phyloP scores from a whole-genome alignment of 768 basidiomycete species.

The Russula virescens region DNA sequence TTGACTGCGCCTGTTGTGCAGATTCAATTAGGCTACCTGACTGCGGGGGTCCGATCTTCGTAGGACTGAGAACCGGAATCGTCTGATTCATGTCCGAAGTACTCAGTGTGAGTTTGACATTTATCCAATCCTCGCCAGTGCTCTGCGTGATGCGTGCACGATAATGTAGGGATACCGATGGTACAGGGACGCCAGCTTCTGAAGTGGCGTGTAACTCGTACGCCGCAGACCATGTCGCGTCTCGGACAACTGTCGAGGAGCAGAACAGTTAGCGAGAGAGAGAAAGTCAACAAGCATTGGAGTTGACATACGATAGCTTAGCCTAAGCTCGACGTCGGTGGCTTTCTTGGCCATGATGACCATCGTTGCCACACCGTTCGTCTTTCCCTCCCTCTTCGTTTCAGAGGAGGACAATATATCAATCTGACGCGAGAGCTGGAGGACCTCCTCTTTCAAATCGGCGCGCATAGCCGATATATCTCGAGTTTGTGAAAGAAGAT shows the following conservation, averaged over 20 bases:
- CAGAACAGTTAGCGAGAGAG: not conserved
- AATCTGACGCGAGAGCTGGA: conserved; percentile 36
- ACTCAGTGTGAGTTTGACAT: conserved; percentile 46
- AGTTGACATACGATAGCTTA: conserved; percentile 47
- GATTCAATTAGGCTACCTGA: too few relatives aligned
- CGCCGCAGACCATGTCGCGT: conserved; percentile 46
- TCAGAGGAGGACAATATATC: conserved; percentile 32
- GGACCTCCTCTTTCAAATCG: conserved; percentile 34
- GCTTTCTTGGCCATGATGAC: conserved; percentile 39
- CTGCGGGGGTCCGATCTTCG: conserved; percentile 9
- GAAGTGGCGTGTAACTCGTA: conserved; percentile 53
- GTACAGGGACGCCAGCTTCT: conserved; percentile 39
- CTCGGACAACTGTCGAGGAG: conserved; percentile 40
- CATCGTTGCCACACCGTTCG: conserved; percentile 35
- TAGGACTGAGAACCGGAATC: conserved; percentile 27
- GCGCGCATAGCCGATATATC: conserved; percentile 34
- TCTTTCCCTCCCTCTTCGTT: conserved; percentile 31
- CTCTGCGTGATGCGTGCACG: conserved; percentile 47
- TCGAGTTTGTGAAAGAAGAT: conserved; percentile 36
- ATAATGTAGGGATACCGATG: conserved; percentile 46
- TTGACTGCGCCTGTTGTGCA: not conserved
- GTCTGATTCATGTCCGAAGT: conserved; percentile 39
- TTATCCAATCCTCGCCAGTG: conserved; percentile 59
- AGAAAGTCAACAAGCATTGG: not conserved
- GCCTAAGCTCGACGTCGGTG: conserved; percentile 37